Evolutionary conservation across 1,139 yeast genomes (phyloP).

Genomic region (Protomyces pachydermus): DNA sequence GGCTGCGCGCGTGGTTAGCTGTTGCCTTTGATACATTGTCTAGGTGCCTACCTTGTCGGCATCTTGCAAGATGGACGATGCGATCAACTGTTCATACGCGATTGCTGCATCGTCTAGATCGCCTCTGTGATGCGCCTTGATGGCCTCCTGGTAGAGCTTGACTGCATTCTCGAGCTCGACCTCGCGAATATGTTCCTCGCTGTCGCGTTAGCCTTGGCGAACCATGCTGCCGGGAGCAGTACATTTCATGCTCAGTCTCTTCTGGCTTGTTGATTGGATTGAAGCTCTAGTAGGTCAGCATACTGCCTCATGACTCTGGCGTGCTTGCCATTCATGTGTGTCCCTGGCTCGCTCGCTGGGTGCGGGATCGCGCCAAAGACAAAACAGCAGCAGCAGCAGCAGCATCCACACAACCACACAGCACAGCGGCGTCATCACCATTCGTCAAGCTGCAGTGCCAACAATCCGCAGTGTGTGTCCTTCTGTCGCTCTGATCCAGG

Average conservation of each 20-base stretch:
- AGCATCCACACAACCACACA: too few species aligned
- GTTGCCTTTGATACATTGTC: not conserved
- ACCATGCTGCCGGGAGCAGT: not conserved
- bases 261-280: slow-evolving; percentile 18
- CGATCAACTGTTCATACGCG: slow-evolving; percentile 59
- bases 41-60: not conserved
- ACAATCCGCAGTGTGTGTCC: too few species aligned
- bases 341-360: not conserved
- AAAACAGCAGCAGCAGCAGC: too few species aligned
- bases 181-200: slow-evolving; percentile 10
- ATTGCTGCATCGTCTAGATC: slow-evolving; percentile 50
- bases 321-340: not conserved
- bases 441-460: too few species aligned
- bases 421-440: too few species aligned
- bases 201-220: not conserved
- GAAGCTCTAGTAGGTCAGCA: slow-evolving; percentile 2
- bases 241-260: slow-evolving; percentile 24
- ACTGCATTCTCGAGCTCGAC: slow-evolving; percentile 78
- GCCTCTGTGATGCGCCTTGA: slow-evolving; percentile 53
- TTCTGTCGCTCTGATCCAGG: too few species aligned
- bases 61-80: slow-evolving; percentile 56
- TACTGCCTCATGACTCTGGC: not conserved
- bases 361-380: too few species aligned
- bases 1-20: not conserved
- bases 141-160: slow-evolving; percentile 65